Evolutionary conservation across 208 protist species (phyloP).

Genomic region (Novymonas esmeraldas): DNA sequence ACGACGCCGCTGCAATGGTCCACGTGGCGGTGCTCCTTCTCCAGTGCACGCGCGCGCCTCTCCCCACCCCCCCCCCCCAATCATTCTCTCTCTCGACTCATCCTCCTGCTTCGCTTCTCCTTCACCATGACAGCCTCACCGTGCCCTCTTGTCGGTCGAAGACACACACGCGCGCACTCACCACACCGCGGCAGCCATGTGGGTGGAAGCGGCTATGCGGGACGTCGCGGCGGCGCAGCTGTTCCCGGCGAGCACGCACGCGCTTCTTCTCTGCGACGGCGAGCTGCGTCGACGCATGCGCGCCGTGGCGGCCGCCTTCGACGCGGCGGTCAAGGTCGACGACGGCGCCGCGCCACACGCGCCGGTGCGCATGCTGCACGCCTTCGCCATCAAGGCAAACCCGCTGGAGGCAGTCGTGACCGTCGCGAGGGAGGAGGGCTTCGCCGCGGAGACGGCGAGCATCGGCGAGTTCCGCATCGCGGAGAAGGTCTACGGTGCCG

Average conservation of each 20-base stretch:
- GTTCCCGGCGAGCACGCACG: conserved; percentile 53
- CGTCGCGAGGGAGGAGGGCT: conserved; percentile 34
- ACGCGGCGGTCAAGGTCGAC: too few relatives aligned
- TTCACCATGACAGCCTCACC: too few relatives aligned
- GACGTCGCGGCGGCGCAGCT: conserved; percentile 46
- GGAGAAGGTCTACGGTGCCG: conserved; percentile 31
- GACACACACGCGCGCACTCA: too few relatives aligned
- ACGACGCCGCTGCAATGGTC: too few relatives aligned
- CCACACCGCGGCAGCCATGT: too few relatives aligned
- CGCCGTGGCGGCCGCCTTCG: conserved; percentile 32
- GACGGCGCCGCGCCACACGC: conserved; percentile 7
- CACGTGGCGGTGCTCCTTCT: too few relatives aligned
- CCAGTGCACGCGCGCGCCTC: too few relatives aligned
- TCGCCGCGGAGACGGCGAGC: conserved; percentile 63
- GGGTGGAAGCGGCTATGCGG: conserved; percentile 42
- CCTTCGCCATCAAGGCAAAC: conserved; percentile 73
- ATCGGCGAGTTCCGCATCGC: conserved; percentile 66
- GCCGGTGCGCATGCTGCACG: conserved; percentile 32
- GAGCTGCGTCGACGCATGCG: conserved; percentile 48
- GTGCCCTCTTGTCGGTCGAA: too few relatives aligned
- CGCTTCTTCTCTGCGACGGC: conserved; percentile 47
- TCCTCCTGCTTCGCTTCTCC: too few relatives aligned
- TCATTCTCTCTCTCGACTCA: too few relatives aligned
- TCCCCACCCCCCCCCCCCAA: too few relatives aligned
- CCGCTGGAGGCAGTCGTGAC: conserved; percentile 51